phyloP scores from a whole-genome alignment of 2,329 filamentous ascomycete genomes.

The Colletotrichum salicis region DNA sequence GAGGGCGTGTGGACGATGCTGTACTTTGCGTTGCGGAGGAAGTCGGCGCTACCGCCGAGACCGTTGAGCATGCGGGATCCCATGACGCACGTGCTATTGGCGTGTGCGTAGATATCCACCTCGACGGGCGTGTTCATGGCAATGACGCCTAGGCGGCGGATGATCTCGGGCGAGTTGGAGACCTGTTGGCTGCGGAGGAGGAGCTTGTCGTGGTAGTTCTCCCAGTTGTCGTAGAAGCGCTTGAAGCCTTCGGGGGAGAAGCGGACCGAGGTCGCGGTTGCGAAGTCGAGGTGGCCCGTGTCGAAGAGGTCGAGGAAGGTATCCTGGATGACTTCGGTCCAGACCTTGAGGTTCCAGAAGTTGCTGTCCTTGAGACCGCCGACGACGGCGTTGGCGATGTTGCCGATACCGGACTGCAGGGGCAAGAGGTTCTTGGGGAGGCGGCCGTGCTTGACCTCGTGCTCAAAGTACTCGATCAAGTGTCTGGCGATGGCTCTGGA shows the following conservation, averaged over 20 bases:
- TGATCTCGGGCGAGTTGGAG: slow-evolving; percentile 91
- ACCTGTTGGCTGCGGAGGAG: slow-evolving; percentile 89
- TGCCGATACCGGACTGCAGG: slow-evolving; percentile 88
- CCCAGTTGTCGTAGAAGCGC: slow-evolving; percentile 89
- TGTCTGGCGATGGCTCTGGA: slow-evolving; percentile 80
- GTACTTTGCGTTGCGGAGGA: slow-evolving; percentile 83
- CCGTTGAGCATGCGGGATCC: slow-evolving; percentile 89
- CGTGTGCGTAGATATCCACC: slow-evolving; percentile 94
- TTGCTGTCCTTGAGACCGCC: slow-evolving; percentile 83
- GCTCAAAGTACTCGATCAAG: slow-evolving; percentile 84
- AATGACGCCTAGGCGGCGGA: slow-evolving; percentile 85
- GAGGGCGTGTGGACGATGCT: slow-evolving; percentile 94
- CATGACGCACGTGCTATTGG: slow-evolving; percentile 91
- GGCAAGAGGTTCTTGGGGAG: slow-evolving; percentile 82
- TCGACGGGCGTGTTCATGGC: slow-evolving; percentile 97
- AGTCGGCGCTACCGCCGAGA: slow-evolving; percentile 83
- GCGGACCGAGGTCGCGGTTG: slow-evolving; percentile 88
- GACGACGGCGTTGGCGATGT: slow-evolving; percentile 92
- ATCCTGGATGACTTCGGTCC: slow-evolving; percentile 94
- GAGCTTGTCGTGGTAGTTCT: slow-evolving; percentile 81
- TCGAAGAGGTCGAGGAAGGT: slow-evolving; percentile 94
- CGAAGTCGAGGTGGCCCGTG: slow-evolving; percentile 86
- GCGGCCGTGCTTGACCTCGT: slow-evolving; percentile 82
- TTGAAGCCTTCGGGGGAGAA: slow-evolving; percentile 93
- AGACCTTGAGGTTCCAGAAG: slow-evolving; percentile 89